phyloP scores from a whole-genome alignment of 371 early-diverging fungal genomes.

The Mucor indicus region DNA sequence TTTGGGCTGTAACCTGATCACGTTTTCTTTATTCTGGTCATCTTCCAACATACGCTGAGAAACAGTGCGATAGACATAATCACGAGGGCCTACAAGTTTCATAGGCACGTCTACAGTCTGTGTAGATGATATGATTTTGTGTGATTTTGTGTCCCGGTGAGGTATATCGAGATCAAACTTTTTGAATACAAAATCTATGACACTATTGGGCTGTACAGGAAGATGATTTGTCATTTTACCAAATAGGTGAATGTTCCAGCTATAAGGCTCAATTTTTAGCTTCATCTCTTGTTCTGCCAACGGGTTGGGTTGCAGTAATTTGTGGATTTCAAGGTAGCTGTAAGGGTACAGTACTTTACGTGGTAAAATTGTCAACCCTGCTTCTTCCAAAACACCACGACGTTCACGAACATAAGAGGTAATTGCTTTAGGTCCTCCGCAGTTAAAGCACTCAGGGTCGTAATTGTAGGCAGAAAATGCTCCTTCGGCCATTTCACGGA shows the following conservation, averaged over 20 bases:
- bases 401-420: slow-evolving; percentile 58
- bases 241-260: slow-evolving; percentile 57
- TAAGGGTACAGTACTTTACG: slow-evolving; percentile 53
- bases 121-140: slow-evolving; percentile 32
- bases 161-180: slow-evolving; percentile 53
- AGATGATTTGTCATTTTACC: slow-evolving; percentile 62
- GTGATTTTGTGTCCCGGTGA: slow-evolving; percentile 31
- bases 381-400: slow-evolving; percentile 41
- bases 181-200: slow-evolving; percentile 50
- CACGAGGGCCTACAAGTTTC: slow-evolving; percentile 26
- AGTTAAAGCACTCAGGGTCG: slow-evolving; percentile 62
- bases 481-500: slow-evolving; percentile 59
- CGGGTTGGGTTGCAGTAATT: slow-evolving; percentile 34
- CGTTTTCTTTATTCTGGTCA: slow-evolving; percentile 9
- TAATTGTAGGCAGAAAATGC: slow-evolving; percentile 54
- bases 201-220: slow-evolving; percentile 48
- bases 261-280: slow-evolving; percentile 32
- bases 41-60: slow-evolving; percentile 20
- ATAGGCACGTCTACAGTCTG: slow-evolving; percentile 25
- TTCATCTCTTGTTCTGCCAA: slow-evolving; percentile 50
- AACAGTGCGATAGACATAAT: slow-evolving; percentile 29
- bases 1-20: slow-evolving; percentile 26
- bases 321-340: slow-evolving; percentile 50
- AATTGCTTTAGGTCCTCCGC: slow-evolving; percentile 62
- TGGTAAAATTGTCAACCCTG: slow-evolving; percentile 50